These are phyloP conservation scores for Ceratocystis alfenasii DNA, from an alignment of 2,329 filamentous ascomycete genomes.

Conservation along the genomic window DNA sequence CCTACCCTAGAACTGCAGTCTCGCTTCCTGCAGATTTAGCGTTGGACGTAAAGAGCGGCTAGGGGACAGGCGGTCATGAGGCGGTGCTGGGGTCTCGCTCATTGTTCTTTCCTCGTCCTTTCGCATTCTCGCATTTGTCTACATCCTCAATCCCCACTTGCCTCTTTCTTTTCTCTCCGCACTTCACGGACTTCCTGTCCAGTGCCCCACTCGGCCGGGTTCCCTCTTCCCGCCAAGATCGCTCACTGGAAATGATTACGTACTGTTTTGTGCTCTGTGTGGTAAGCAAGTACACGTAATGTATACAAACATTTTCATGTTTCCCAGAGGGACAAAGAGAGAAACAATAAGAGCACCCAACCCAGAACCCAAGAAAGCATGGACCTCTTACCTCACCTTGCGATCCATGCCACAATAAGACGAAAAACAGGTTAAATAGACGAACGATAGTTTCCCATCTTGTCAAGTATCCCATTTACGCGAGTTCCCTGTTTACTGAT, in stretches of 20 bases:
- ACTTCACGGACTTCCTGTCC: not conserved
- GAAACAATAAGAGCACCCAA: not conserved
- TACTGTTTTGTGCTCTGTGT: too few species aligned
- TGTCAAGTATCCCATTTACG: not conserved
- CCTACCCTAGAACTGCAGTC: too few species aligned
- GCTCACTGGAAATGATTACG: not conserved
- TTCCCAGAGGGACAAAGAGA: not conserved
- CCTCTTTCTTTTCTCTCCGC: not conserved
- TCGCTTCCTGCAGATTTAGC: not conserved
- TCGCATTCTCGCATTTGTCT: not conserved
- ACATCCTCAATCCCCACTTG: not conserved
- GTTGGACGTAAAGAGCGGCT: not conserved
- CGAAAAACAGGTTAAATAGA: constrained; percentile 1
- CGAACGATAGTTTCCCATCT: not conserved
- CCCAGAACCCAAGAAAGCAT: not conserved
- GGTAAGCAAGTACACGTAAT: too few species aligned
- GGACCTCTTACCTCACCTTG: not conserved
- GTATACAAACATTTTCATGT: not conserved
- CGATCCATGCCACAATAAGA: not conserved
- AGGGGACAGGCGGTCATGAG: not conserved
- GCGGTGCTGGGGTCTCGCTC: not conserved
- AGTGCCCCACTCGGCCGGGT: not conserved
- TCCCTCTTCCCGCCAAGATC: not conserved
- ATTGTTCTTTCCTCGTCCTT: not conserved
- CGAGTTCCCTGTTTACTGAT: not conserved